Conservation (phyloP, 2,329 filamentous ascomycete species). For the Penicillium vulpinum region DNA sequence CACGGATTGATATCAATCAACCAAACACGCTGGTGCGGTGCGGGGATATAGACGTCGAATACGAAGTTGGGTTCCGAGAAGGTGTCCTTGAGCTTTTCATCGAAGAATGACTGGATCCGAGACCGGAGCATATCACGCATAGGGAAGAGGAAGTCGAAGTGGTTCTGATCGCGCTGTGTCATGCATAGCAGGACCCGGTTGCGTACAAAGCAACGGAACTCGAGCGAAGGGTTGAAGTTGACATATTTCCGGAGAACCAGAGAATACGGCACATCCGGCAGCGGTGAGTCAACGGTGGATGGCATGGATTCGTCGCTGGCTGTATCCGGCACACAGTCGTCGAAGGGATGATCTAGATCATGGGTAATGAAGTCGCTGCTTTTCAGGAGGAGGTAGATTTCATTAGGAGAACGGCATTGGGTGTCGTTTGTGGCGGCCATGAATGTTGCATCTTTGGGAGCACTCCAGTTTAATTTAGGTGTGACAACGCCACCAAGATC, state of each 20-base stretch:
- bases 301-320: constrained; percentile 10
- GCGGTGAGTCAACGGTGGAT: constrained; percentile 10
- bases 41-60: constrained; percentile 90
- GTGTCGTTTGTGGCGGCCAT: constrained; percentile 86
- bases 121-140: constrained; percentile 66
- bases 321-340: constrained; percentile 61
- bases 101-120: constrained; percentile 76
- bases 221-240: constrained; percentile 82
- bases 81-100: constrained; percentile 67
- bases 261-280: constrained; percentile 65
- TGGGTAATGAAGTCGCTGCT: constrained; percentile 93
- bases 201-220: constrained; percentile 95
- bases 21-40: constrained; percentile 71
- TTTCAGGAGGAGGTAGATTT: constrained; percentile 91
- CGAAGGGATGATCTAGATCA: constrained; percentile 90
- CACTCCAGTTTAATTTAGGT: constrained; percentile 96
- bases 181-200: constrained; percentile 76
- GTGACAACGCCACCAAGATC: constrained; percentile 83
- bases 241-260: constrained; percentile 87
- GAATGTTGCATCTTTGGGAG: constrained; percentile 93
- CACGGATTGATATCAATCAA: constrained; percentile 95
- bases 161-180: constrained; percentile 84
- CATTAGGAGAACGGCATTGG: constrained; percentile 83
- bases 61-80: constrained; percentile 83
- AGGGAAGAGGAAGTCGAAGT: constrained; percentile 77